A percentile compares a stretch with the other conserved stretches of the same genome.
Evolutionary conservation across 2,329 filamentous ascomycete genomes (phyloP).

Genomic region (Gremmenia infestans): DNA sequence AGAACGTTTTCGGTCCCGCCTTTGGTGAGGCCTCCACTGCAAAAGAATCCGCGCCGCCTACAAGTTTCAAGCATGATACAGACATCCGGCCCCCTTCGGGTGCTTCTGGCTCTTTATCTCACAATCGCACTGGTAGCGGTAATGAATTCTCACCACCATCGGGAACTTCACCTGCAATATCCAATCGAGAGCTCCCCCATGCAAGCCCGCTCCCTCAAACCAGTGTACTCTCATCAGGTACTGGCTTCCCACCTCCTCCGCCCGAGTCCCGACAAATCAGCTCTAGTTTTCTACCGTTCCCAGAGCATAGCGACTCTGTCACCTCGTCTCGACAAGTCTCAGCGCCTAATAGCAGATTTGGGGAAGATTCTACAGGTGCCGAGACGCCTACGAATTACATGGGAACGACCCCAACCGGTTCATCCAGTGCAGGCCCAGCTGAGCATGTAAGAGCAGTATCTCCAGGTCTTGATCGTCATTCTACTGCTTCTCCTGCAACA

Average conservation of each 20-base stretch:
- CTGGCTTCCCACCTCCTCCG: conserved; percentile 48
- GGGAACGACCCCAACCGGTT: conserved; percentile 27
- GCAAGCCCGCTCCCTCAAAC: conserved; percentile 30
- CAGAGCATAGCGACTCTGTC: conserved; percentile 59
- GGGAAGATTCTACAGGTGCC: conserved; percentile 39
- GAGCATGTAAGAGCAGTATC: conserved; percentile 25
- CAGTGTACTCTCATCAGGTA: conserved; percentile 33
- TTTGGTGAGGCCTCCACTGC: conserved; percentile 44
- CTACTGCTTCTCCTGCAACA: conserved; percentile 26
- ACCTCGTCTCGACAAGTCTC: conserved; percentile 76
- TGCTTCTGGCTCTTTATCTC: conserved; percentile 22
- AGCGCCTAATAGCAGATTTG: conserved; percentile 62
- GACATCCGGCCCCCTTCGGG: conserved; percentile 20
- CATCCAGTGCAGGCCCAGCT: conserved; percentile 25
- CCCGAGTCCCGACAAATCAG: conserved; percentile 73
- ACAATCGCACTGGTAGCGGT: conserved; percentile 20
- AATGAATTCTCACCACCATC: conserved; percentile 32
- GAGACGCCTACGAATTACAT: conserved; percentile 36
- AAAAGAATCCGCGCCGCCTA: conserved; percentile 41
- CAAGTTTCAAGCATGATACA: conserved; percentile 53
- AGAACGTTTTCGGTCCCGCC: conserved; percentile 78
- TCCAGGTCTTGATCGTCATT: conserved; percentile 28
- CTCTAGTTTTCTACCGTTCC: conserved; percentile 69
- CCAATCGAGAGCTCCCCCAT: conserved; percentile 54
- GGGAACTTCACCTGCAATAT: conserved; percentile 56